A percentile compares a stretch with the other conserved stretches of the same genome.
phyloP scores from a whole-genome alignment of 2,329 filamentous ascomycete genomes.

The Aspergillus ruber region DNA sequence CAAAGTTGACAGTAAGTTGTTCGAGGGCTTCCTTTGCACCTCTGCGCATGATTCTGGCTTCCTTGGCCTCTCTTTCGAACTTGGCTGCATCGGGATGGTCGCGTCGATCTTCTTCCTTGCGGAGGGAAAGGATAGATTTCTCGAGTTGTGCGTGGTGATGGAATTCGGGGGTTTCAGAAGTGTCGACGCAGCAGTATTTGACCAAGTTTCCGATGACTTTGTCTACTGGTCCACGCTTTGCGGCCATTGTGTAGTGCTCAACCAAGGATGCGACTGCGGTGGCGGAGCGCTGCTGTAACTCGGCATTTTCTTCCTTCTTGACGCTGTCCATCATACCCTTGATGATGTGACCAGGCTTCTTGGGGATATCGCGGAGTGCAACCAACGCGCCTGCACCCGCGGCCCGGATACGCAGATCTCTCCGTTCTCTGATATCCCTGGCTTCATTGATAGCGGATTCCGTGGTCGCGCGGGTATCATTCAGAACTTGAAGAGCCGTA shows the following conservation, averaged over 20 bases:
- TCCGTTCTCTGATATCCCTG: conserved; percentile 67
- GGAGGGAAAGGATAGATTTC: conserved; percentile 79
- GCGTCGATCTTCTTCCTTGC: conserved; percentile 92
- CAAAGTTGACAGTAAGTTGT: conserved; percentile 75
- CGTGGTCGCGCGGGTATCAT: conserved; percentile 67
- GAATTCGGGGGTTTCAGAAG: conserved; percentile 95
- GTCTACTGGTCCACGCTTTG: conserved; percentile 78
- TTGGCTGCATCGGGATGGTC: conserved; percentile 87
- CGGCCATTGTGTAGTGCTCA: conserved; percentile 73
- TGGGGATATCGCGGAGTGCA: conserved; percentile 78
- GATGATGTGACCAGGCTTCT: conserved; percentile 88
- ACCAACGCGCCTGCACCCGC: conserved; percentile 82
- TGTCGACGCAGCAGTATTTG: conserved; percentile 97
- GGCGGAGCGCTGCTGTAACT: conserved; percentile 80
- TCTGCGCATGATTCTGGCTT: conserved; percentile 80
- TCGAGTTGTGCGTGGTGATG: conserved; percentile 72
- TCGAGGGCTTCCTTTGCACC: conserved; percentile 93
- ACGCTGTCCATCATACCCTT: conserved; percentile 98
- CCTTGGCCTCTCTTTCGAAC: conserved; percentile 82
- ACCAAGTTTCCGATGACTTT: conserved; percentile 94
- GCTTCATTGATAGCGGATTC: conserved; percentile 71
- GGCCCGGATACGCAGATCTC: conserved; percentile 80
- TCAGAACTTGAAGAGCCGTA: conserved; percentile 70
- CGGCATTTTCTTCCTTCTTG: conserved; percentile 86
- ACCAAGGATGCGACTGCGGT: conserved; percentile 77